Evolutionary conservation across 768 basidiomycete genomes (phyloP).

Genomic region (Suillus fuscotomentosus): DNA sequence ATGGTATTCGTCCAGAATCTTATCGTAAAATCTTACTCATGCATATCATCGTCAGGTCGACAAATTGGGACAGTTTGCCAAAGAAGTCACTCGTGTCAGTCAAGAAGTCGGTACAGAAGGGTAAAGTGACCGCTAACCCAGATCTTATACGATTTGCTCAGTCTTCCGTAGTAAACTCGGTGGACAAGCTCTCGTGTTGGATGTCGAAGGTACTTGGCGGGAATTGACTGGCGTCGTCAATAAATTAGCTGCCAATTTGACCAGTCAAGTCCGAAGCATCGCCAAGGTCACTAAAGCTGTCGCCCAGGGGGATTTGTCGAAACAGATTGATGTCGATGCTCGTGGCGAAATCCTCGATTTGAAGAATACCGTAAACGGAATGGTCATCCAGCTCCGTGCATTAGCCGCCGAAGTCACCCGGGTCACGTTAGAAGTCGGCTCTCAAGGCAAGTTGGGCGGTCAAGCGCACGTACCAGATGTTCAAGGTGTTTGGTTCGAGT

Average conservation of each 20-base stretch:
- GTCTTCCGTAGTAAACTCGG: slow-evolving; percentile 60
- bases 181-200: slow-evolving; percentile 81
- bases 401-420: slow-evolving; percentile 82
- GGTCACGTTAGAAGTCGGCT: slow-evolving; percentile 83
- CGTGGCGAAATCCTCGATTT: slow-evolving; percentile 88
- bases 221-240: slow-evolving; percentile 83
- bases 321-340: slow-evolving; percentile 90
- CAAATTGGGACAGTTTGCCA: slow-evolving; percentile 83
- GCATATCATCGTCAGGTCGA: slow-evolving; percentile 43
- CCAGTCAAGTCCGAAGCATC: slow-evolving; percentile 55
- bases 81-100: slow-evolving; percentile 83
- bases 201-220: slow-evolving; percentile 90
- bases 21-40: not conserved
- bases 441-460: slow-evolving; percentile 86
- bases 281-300: slow-evolving; percentile 71
- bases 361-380: slow-evolving; percentile 59
- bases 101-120: slow-evolving; percentile 85
- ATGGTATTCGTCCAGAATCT: slow-evolving; percentile 40
- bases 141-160: slow-evolving; percentile 29
- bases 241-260: slow-evolving; percentile 77
- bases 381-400: slow-evolving; percentile 52
- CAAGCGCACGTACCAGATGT: slow-evolving; percentile 88
- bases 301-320: slow-evolving; percentile 83
- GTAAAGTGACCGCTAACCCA: slow-evolving; percentile 35
- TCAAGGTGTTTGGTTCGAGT: slow-evolving; percentile 87